Conservation (phyloP, 805 yeast species). For the Ogataea methanolica region DNA sequence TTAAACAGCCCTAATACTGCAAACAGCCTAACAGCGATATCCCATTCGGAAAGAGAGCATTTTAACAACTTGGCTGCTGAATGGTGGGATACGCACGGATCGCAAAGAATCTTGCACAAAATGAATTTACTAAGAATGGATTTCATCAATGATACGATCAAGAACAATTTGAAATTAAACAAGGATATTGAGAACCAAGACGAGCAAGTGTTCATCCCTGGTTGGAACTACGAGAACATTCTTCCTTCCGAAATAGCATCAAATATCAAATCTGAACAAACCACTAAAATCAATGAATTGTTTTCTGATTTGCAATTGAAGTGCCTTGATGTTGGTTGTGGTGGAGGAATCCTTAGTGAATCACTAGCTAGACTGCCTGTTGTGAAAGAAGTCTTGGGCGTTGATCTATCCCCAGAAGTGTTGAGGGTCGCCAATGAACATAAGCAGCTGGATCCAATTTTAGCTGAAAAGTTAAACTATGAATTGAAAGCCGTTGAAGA, state of each 20-base stretch:
- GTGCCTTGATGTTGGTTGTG: conserved; percentile 92
- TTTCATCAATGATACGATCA: conserved; percentile 65
- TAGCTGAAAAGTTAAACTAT: conserved; percentile 49
- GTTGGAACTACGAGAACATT: conserved; percentile 57
- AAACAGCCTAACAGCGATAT: conserved; percentile 32
- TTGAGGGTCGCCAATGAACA: conserved; percentile 75
- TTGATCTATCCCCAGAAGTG: conserved; percentile 84
- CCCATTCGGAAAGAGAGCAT: conserved; percentile 67
- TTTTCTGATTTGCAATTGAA: conserved; percentile 35
- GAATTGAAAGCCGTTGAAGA: conserved; percentile 60
- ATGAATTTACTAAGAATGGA: conserved; percentile 91
- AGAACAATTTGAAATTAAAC: conserved; percentile 39
- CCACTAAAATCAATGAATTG: conserved; percentile 36
- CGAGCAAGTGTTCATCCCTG: conserved; percentile 64
- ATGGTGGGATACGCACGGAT: conserved; percentile 98
- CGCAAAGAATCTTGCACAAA: conserved; percentile 89
- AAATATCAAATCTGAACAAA: conserved; percentile 48
- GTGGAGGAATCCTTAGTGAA: conserved; percentile 94
- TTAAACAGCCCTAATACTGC: not conserved
- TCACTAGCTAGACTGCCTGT: conserved; percentile 73
- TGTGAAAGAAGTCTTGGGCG: conserved; percentile 64
- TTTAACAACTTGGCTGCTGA: conserved; percentile 82
- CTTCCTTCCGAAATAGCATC: conserved; percentile 54
- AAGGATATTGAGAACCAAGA: conserved; percentile 32
- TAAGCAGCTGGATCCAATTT: conserved; percentile 56